A percentile compares a stretch with the other conserved stretches of the same genome.
phyloP scores from a whole-genome alignment of 2,329 filamentous ascomycete genomes.

The Fusarium multiceps region DNA sequence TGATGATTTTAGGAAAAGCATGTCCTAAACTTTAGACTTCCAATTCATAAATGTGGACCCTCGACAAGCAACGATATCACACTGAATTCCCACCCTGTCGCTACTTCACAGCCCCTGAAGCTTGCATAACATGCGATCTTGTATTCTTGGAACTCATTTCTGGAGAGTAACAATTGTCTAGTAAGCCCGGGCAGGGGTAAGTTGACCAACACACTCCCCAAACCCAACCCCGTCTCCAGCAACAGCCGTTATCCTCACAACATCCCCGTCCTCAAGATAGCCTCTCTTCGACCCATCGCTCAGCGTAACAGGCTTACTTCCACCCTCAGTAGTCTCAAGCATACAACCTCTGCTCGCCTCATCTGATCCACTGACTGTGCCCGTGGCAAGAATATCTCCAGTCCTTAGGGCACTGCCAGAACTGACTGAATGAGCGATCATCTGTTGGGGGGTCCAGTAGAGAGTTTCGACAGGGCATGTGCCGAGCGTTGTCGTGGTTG shows the following conservation, averaged over 20 bases:
- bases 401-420: slow-evolving; percentile 22
- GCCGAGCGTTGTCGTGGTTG: slow-evolving; percentile 2
- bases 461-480: slow-evolving; percentile 11
- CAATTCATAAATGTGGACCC: no score
- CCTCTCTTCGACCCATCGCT: slow-evolving; percentile 48
- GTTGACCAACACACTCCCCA: slow-evolving; percentile 50
- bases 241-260: slow-evolving; percentile 52
- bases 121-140: no score
- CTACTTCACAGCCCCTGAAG: no score
- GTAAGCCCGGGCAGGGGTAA: slow-evolving; percentile 1
- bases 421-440: slow-evolving; percentile 31
- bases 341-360: slow-evolving; percentile 54
- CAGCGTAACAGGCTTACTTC: slow-evolving; percentile 46
- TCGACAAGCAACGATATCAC: no score
- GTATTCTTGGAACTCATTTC: no score
- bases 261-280: slow-evolving; percentile 56
- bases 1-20: no score
- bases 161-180: not conserved
- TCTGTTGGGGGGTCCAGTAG: slow-evolving; percentile 23
- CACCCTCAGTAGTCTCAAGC: slow-evolving; percentile 54
- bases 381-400: slow-evolving; percentile 57
- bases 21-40: no score
- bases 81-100: no score
- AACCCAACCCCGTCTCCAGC: slow-evolving; percentile 57
- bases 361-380: slow-evolving; percentile 54